Evolutionary conservation across 2,329 filamentous ascomycete species (phyloP).

Genomic region (Scedosporium dehoogii): DNA sequence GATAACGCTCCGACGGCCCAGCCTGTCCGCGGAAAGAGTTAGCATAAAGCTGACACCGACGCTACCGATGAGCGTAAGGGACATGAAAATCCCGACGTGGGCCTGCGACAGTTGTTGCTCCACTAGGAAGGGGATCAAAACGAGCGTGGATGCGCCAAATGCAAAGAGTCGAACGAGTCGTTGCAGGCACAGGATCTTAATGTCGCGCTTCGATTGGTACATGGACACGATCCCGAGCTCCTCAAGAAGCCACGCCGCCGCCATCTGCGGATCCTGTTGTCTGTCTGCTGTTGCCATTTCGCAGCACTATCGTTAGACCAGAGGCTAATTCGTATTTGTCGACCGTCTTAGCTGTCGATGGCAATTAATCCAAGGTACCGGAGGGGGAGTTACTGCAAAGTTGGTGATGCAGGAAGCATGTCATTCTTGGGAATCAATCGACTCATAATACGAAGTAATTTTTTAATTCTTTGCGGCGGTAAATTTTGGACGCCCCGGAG

Average conservation of each 20-base stretch:
- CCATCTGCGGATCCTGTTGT: too few species aligned
- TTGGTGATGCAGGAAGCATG: too few species aligned
- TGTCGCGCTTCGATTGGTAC: conserved; percentile 25
- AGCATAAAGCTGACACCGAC: conserved; percentile 47
- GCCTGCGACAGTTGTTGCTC: conserved; percentile 38
- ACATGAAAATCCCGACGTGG: conserved; percentile 55
- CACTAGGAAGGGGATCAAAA: conserved; percentile 46
- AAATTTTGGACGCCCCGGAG: too few species aligned
- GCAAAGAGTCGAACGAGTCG: conserved; percentile 54
- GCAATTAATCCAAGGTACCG: too few species aligned
- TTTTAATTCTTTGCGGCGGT: too few species aligned
- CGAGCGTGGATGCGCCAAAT: conserved; percentile 48
- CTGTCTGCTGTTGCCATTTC: too few species aligned
- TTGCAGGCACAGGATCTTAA: conserved; percentile 47
- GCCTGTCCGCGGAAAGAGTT: conserved; percentile 46
- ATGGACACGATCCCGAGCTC: conserved; percentile 1
- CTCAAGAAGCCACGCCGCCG: neutral
- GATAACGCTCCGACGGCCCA: conserved; percentile 44
- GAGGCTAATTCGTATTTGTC: too few species aligned
- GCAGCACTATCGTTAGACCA: too few species aligned
- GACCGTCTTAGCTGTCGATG: too few species aligned
- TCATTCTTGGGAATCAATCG: too few species aligned
- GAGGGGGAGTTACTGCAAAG: too few species aligned
- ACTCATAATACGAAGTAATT: too few species aligned
- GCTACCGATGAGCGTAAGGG: conserved; percentile 51